phyloP scores from a whole-genome alignment of 2,329 filamentous ascomycete genomes.

The Aspergillus sp. region DNA sequence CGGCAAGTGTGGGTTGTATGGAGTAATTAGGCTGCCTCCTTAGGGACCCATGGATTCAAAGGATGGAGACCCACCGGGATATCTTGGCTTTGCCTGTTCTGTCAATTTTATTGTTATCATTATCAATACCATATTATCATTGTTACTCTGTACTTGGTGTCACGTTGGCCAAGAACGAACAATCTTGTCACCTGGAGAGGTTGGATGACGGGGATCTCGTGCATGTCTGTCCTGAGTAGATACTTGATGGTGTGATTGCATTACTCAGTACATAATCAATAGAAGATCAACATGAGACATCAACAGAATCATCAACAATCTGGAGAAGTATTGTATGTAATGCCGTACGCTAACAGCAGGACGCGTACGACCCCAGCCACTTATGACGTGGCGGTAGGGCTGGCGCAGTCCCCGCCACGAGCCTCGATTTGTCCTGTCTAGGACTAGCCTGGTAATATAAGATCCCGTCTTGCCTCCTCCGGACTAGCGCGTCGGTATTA shows the following conservation, averaged over 20 bases:
- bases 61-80: neutral
- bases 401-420: conserved; percentile 15
- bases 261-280: no score
- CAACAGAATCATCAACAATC: neutral
- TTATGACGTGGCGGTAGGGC: conserved; percentile 20
- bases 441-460: no score
- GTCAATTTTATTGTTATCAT: no score
- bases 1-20: neutral
- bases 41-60: neutral
- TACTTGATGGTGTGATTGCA: no score
- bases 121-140: no score
- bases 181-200: no score
- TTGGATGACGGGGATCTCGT: no score
- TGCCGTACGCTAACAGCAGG: neutral
- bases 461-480: neutral
- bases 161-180: no score
- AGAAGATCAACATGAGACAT: no score
- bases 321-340: neutral
- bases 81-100: no score
- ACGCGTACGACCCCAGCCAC: conserved; percentile 17
- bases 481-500: conserved; percentile 7
- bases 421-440: neutral
- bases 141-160: no score
- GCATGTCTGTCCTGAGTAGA: no score
- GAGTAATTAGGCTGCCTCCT: neutral